Conservation (phyloP, 208 protist genomes). For the Leishmania guyanensis region DNA sequence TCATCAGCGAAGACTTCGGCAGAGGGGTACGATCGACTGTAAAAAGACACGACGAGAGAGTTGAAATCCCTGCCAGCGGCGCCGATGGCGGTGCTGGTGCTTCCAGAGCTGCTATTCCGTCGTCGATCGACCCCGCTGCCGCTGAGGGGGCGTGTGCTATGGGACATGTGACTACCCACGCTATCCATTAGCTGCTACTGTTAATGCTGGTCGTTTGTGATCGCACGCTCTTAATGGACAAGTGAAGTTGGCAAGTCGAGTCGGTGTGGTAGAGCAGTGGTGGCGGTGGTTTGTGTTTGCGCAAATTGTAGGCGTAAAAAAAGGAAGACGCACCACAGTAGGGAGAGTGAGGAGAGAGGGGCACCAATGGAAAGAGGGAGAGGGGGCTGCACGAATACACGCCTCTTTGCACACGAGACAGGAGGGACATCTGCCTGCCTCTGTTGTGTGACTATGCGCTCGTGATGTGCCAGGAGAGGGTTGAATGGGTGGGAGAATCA, state of each 20-base stretch:
- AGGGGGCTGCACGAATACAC: neutral
- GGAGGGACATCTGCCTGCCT: neutral
- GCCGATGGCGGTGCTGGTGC: slow-evolving; percentile 1
- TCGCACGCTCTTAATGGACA: neutral
- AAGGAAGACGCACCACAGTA: neutral
- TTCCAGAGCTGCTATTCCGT: neutral
- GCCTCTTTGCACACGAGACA: neutral
- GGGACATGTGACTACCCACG: neutral
- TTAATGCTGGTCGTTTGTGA: neutral
- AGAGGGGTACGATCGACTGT: slow-evolving; percentile 59
- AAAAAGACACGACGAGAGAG: slow-evolving; percentile 66
- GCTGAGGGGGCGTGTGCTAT: slow-evolving; percentile 5
- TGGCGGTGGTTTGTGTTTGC: neutral
- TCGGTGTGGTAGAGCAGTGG: neutral
- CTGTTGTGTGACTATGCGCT: neutral
- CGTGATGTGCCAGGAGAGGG: neutral
- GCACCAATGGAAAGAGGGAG: neutral
- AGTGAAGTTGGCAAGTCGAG: neutral
- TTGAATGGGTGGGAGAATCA: neutral
- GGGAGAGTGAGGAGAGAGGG: too few species aligned
- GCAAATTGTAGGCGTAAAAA: neutral
- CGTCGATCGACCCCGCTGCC: neutral
- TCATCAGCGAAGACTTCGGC: slow-evolving; percentile 46
- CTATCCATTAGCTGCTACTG: slow-evolving; percentile 14
- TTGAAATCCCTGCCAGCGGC: slow-evolving; percentile 32